Percentiles rank a stretch among this genome's conserved stretches.
These are phyloP conservation scores for Phytophthora constricta DNA, from an alignment of 352 stramenopile genomes.

Conservation along the genomic window DNA sequence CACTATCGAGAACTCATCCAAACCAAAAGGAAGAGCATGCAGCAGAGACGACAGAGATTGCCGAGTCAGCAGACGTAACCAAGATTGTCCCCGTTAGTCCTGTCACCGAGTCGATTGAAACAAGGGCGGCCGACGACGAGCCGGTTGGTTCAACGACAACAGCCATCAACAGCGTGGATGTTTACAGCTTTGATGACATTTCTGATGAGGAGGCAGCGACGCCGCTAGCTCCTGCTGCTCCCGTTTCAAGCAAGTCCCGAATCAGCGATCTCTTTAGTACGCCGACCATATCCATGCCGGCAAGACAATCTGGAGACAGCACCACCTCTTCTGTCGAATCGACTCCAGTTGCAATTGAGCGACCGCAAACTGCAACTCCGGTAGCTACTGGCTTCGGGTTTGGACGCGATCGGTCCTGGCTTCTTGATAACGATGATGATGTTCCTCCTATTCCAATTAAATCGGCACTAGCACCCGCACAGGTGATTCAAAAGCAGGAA, in stretches of 20 bases:
- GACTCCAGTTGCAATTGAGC: slow-evolving; percentile 2
- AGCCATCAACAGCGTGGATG: slow-evolving; percentile 38
- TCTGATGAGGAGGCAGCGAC: slow-evolving; percentile 42
- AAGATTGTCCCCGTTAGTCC: slow-evolving; percentile 1
- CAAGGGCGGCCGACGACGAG: slow-evolving; percentile 5
- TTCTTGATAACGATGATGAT: slow-evolving; percentile 56
- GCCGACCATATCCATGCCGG: slow-evolving; percentile 8
- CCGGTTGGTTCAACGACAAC: not conserved
- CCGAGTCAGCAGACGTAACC: slow-evolving; percentile 11
- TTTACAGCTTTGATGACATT: slow-evolving; percentile 58
- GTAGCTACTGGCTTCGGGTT: slow-evolving; percentile 39
- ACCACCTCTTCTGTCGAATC: slow-evolving; percentile 1
- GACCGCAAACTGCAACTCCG: slow-evolving; percentile 13
- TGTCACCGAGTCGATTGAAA: not conserved
- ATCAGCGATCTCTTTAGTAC: slow-evolving; percentile 35
- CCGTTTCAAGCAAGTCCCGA: slow-evolving; percentile 26
- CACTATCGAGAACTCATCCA: slow-evolving; percentile 65
- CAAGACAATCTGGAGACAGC: slow-evolving; percentile 8
- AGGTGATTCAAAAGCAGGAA: slow-evolving; percentile 2
- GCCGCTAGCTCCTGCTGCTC: slow-evolving; percentile 1
- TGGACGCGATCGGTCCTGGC: slow-evolving; percentile 62
- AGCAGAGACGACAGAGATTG: slow-evolving; percentile 15
- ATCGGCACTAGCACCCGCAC: slow-evolving; percentile 7
- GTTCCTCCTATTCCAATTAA: slow-evolving; percentile 15
- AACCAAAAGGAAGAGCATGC: slow-evolving; percentile 44